Evolutionary conservation across 495 filamentous ascomycete species (phyloP), one percentile per base, ranked within the genome.

Genomic region (Talaromyces stipitatus): DNA sequence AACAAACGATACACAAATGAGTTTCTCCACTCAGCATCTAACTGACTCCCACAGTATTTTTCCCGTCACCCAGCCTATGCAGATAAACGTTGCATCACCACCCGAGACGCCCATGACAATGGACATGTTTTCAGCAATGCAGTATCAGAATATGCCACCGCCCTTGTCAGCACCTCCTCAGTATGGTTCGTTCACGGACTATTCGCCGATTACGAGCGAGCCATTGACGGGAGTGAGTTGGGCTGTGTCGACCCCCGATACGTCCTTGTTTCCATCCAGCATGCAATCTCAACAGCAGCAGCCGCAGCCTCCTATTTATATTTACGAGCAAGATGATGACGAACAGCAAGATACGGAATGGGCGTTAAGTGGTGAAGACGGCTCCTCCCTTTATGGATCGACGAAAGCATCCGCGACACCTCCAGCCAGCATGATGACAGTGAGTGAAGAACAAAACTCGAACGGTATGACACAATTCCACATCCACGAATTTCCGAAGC

Each of bases 161-260:
- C 73, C 75, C 1, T 70, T 77, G 69, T 78, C 75, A 22, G 74
- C 75, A 14, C 75, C 75, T 11, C 68, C 74, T 30, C 74, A 78
- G 30, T 72, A 72, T 53, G 66, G 69, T 9, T 66, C 60, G 10
- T 78, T 77, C 53, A 67, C 69, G 5, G 75, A 79, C 26, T 74
- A 78, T 51, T 56, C 67, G 4, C 54, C 56, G 46, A 68, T 67
- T 48, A 68, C 70, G 23, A 57, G 58, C 46, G 38, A 64, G 27
- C 67, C 70, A 27, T 56, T 73, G 63, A 69, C 69, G 2, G 69
- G 68, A 23, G 64, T 72, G 11, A 75, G 73, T 60, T 75, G 74
- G 75, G 63, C 68, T 5, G 64, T 75, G 27, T 65, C 76, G 24
- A 74, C 76, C 5, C 72, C 72, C 1, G 74, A 74, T 24, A 56